Conservation (phyloP, 2,329 filamentous ascomycete genomes). For the Cladosporium oxysporum region DNA sequence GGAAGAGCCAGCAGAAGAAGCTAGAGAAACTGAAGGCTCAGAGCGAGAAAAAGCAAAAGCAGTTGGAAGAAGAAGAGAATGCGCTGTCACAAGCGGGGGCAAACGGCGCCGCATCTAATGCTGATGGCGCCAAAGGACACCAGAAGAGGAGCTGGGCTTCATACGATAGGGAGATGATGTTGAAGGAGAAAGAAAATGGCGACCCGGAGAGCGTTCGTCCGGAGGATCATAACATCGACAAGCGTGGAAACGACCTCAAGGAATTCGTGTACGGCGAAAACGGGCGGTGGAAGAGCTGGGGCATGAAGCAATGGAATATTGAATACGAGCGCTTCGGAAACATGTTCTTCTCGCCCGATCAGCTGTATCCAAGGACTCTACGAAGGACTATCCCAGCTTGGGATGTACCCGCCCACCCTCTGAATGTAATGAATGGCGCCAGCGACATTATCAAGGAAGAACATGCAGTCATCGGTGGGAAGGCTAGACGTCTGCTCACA, state of each 20-base stretch:
- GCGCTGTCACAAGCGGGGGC: constrained; percentile 57
- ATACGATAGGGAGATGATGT: constrained; percentile 19
- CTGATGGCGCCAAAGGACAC: not conserved
- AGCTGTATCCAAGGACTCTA: constrained; percentile 34
- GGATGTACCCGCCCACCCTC: constrained; percentile 25
- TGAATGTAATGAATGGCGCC: constrained; percentile 31
- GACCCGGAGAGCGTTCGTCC: not conserved
- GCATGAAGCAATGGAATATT: constrained; percentile 77
- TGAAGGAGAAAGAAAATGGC: not conserved
- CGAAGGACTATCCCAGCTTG: constrained; percentile 28
- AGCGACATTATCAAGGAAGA: constrained; percentile 64
- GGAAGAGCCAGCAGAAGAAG: constrained; percentile 25
- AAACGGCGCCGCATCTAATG: not conserved
- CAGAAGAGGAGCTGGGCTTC: constrained; percentile 25
- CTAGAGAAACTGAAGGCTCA: constrained; percentile 23
- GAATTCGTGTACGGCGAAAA: constrained; percentile 35
- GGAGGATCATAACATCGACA: constrained; percentile 9
- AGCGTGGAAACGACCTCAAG: constrained; percentile 26
- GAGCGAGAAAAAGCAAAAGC: constrained; percentile 15
- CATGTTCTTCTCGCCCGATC: constrained; percentile 66
- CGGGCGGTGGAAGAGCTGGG: constrained; percentile 66
- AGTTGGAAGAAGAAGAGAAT: constrained; percentile 50
- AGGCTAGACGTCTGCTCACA: constrained; percentile 76
- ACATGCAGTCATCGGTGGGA: constrained; percentile 58
- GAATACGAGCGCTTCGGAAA: constrained; percentile 85